Evolutionary conservation across 2,329 filamentous ascomycete species (phyloP).

Genomic region (Alternaria brassicicola): DNA sequence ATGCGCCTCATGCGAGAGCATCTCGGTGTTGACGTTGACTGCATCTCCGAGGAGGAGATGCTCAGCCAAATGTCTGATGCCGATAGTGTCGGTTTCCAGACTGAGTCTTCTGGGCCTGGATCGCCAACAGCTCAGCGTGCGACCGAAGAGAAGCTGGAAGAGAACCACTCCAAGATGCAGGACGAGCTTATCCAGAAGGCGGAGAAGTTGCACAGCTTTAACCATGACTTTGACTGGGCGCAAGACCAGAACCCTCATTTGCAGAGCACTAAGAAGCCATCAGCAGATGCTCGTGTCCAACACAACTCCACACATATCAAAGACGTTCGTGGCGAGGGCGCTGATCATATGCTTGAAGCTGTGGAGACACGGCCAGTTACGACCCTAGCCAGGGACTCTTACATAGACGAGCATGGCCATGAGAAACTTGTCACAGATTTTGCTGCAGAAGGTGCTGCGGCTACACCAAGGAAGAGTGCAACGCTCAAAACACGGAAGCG

Average conservation of each 20-base stretch:
- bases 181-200: slow-evolving; percentile 63
- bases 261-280: slow-evolving; percentile 60
- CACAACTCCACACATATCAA: slow-evolving; percentile 68
- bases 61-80: slow-evolving; percentile 53
- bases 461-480: slow-evolving; percentile 56
- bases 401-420: slow-evolving; percentile 65
- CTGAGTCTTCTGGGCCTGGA: slow-evolving; percentile 42
- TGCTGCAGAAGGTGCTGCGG: slow-evolving; percentile 61
- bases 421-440: slow-evolving; percentile 74
- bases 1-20: slow-evolving; percentile 97
- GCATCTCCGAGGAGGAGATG: slow-evolving; percentile 60
- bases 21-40: slow-evolving; percentile 92
- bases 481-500: slow-evolving; percentile 41
- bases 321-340: slow-evolving; percentile 79
- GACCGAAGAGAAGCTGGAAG: slow-evolving; percentile 49
- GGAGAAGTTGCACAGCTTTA: slow-evolving; percentile 70
- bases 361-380: slow-evolving; percentile 61
- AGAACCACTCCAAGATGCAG: slow-evolving; percentile 53
- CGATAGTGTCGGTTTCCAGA: slow-evolving; percentile 69
- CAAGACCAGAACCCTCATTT: slow-evolving; percentile 64
- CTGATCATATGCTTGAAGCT: slow-evolving; percentile 70
- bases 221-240: slow-evolving; percentile 73
- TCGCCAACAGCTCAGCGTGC: slow-evolving; percentile 43
- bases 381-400: slow-evolving; percentile 72
- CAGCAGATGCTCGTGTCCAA: slow-evolving; percentile 64